Evolutionary conservation across 1,139 yeast genomes (phyloP).

Genomic region (Suhomyces ambrosiae): DNA sequence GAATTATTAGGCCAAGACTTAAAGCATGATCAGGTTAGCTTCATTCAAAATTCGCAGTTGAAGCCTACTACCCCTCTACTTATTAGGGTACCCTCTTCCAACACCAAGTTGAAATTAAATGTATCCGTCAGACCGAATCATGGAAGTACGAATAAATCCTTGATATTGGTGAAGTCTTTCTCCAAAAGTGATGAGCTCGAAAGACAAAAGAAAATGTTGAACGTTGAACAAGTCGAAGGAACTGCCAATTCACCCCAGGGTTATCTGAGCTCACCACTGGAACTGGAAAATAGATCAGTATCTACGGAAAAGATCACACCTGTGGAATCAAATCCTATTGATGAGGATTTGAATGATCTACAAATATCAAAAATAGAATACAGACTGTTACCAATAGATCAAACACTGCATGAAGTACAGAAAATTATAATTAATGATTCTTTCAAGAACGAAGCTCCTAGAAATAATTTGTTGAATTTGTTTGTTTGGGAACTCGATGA

Average conservation of each 20-base stretch:
- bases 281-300: not conserved
- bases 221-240: conserved; percentile 1
- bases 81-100: conserved; percentile 26
- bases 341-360: conserved; percentile 4
- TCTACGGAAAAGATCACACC: conserved; percentile 2
- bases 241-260: not conserved
- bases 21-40: conserved; percentile 22
- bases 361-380: conserved; percentile 34
- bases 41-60: conserved; percentile 27
- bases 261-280: not conserved
- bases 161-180: conserved; percentile 32
- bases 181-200: conserved; percentile 16
- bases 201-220: conserved; percentile 11
- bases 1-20: conserved; percentile 14
- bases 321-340: conserved; percentile 4
- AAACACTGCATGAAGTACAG: conserved; percentile 22
- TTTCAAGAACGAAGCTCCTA: conserved; percentile 22
- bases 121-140: conserved; percentile 24
- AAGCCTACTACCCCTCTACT: conserved; percentile 28
- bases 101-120: conserved; percentile 29
- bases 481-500: conserved; percentile 34
- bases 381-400: conserved; percentile 30
- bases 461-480: conserved; percentile 27
- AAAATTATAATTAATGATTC: conserved; percentile 36
- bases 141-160: conserved; percentile 17